Conservation (phyloP, 2,329 filamentous ascomycete species). For the Botrytis aclada region DNA sequence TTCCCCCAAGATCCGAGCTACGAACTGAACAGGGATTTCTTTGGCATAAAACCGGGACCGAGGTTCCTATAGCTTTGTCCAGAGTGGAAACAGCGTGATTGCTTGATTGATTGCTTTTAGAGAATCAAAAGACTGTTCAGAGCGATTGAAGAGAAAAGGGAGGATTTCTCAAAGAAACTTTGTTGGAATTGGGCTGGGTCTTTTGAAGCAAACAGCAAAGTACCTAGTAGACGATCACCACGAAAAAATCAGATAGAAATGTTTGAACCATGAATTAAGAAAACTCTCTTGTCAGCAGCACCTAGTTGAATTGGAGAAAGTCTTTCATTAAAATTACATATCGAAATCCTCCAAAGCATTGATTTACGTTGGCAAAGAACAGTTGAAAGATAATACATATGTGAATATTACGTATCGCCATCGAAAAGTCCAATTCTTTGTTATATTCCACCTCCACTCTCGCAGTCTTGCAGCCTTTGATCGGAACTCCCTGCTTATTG, state of each 20-base stretch:
- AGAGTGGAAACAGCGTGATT: background rate
- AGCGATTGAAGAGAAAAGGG: background rate
- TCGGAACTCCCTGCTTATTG: background rate
- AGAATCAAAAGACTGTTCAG: background rate
- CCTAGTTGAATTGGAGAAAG: background rate
- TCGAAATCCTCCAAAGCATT: background rate
- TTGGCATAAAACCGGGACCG: background rate
- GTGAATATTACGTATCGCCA: constrained; percentile 2
- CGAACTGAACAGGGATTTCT: background rate
- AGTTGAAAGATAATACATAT: background rate
- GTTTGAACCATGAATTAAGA: background rate
- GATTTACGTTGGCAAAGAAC: background rate
- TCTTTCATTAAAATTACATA: background rate
- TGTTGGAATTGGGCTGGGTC: background rate
- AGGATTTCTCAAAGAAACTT: background rate
- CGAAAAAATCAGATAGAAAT: background rate
- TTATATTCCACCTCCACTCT: background rate
- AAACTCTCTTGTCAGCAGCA: background rate
- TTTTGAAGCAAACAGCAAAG: background rate
- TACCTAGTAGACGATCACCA: background rate
- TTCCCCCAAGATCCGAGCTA: background rate
- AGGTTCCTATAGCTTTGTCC: background rate
- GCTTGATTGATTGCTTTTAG: background rate
- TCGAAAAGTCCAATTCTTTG: background rate
- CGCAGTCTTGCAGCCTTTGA: constrained; percentile 3